Conservation (phyloP, 257 asterid species). For the Cynanchum wilfordii region DNA sequence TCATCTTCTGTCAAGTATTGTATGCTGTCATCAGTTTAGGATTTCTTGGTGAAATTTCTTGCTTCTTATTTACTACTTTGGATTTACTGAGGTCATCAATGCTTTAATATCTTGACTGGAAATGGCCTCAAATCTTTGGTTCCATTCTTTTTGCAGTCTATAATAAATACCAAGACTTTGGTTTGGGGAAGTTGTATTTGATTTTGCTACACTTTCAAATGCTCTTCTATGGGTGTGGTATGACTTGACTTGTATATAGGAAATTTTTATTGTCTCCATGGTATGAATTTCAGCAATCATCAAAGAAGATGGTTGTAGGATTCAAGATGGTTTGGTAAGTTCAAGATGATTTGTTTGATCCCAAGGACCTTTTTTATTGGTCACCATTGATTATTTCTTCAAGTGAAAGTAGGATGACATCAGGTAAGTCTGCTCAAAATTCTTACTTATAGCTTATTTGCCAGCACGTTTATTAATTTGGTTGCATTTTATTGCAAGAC, state of each 20-base stretch:
- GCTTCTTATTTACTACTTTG: neutral
- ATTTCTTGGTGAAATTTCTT: conserved; percentile 1
- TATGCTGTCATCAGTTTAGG: neutral
- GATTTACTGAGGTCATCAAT: neutral
- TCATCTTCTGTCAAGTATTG: neutral
- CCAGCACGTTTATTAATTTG: neutral
- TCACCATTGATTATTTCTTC: conserved; percentile 5
- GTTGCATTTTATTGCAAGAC: neutral
- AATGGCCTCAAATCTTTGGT: neutral
- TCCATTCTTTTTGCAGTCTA: neutral
- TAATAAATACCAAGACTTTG: neutral
- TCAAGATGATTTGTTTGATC: neutral
- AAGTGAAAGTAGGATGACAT: conserved; percentile 15
- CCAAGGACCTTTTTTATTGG: conserved; percentile 9
- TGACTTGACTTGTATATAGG: neutral
- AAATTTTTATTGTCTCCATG: neutral
- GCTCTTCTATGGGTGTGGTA: neutral
- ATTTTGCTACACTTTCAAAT: conserved; percentile 6
- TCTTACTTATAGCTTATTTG: neutral
- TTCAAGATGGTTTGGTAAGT: conserved; percentile 7
- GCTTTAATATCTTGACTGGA: conserved; percentile 4
- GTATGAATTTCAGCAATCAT: conserved; percentile 8
- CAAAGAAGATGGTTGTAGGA: neutral
- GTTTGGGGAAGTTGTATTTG: neutral
- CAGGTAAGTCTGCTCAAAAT: conserved; percentile 7